phyloP scores from a whole-genome alignment of 2,329 filamentous ascomycete genomes.

The Hypoxylon sp. region DNA sequence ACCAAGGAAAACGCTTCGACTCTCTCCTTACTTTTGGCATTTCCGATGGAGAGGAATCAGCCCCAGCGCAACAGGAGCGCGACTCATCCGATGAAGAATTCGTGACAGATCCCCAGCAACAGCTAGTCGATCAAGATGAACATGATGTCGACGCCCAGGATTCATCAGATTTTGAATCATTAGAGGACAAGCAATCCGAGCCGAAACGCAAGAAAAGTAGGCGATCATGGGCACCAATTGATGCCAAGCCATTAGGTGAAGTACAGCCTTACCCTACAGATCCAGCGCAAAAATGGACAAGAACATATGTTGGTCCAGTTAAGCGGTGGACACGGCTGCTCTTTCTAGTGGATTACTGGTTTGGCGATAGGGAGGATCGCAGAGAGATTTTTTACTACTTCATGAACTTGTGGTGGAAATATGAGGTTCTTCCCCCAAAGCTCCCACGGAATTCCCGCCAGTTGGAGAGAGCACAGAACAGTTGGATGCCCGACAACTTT shows the following conservation, averaged over 20 bases:
- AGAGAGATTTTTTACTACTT: constrained; percentile 47
- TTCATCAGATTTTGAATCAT: constrained; percentile 32
- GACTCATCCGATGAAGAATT: constrained; percentile 52
- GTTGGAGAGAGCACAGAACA: constrained; percentile 45
- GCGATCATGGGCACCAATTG: constrained; percentile 35
- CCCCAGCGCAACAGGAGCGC: constrained; percentile 15
- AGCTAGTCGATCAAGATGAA: constrained; percentile 28
- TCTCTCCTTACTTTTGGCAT: constrained; percentile 38
- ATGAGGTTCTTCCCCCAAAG: constrained; percentile 53
- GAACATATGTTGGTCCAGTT: constrained; percentile 54
- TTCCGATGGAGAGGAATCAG: constrained; percentile 48
- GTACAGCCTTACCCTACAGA: constrained; percentile 54
- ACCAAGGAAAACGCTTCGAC: constrained; percentile 49
- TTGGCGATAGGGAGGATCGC: constrained; percentile 49
- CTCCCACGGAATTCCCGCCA: constrained; percentile 41
- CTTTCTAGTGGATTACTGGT: constrained; percentile 52
- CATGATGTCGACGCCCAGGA: constrained; percentile 34
- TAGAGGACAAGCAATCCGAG: constrained; percentile 22
- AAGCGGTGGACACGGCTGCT: constrained; percentile 53
- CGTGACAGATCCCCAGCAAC: constrained; percentile 39
- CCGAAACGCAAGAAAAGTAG: constrained; percentile 40
- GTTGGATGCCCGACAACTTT: constrained; percentile 52
- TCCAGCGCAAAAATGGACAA: constrained; percentile 54
- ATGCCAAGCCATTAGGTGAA: constrained; percentile 39
- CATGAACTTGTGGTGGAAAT: constrained; percentile 51